Evolutionary conservation across 352 stramenopile genomes (phyloP).

Genomic region (Lagenidium sp.): DNA sequence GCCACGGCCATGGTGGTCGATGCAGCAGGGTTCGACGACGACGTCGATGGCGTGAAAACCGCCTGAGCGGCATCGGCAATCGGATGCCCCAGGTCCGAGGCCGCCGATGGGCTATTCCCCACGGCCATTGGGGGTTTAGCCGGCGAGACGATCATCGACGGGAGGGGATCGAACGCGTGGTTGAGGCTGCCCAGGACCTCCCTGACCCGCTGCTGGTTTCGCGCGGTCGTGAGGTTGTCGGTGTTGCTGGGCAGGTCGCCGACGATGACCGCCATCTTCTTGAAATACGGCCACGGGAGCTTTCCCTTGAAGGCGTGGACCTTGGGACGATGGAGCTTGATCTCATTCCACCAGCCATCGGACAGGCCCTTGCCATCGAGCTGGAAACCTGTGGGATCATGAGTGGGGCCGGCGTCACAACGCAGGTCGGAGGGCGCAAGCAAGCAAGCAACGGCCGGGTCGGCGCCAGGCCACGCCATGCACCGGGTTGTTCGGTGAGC

Average conservation of each 20-base stretch:
- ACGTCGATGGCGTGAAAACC: no score
- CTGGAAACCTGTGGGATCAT: conserved; percentile 22
- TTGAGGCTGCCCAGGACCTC: conserved; percentile 10
- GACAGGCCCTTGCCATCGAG: conserved; percentile 19
- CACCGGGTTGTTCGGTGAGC: conserved; percentile 29
- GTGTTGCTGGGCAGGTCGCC: conserved; percentile 15
- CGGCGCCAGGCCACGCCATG: background rate
- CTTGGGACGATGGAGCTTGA: conserved; percentile 35
- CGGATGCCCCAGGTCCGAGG: background rate
- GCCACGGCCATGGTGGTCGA: background rate
- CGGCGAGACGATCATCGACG: no score
- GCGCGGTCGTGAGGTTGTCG: conserved; percentile 7
- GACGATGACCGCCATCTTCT: conserved; percentile 36
- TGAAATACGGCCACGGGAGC: conserved; percentile 37
- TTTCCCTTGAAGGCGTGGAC: conserved; percentile 46
- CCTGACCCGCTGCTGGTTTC: conserved; percentile 13
- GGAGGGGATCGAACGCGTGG: background rate
- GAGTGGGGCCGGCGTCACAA: no score
- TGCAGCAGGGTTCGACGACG: background rate
- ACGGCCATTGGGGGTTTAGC: no score
- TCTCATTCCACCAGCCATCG: conserved; percentile 37
- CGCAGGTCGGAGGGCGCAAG: no score
- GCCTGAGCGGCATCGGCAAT: background rate
- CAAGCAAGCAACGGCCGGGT: background rate
- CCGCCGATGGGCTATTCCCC: background rate